Conservation (phyloP, 345 rosid genomes). For the Physaria fendleri region DNA sequence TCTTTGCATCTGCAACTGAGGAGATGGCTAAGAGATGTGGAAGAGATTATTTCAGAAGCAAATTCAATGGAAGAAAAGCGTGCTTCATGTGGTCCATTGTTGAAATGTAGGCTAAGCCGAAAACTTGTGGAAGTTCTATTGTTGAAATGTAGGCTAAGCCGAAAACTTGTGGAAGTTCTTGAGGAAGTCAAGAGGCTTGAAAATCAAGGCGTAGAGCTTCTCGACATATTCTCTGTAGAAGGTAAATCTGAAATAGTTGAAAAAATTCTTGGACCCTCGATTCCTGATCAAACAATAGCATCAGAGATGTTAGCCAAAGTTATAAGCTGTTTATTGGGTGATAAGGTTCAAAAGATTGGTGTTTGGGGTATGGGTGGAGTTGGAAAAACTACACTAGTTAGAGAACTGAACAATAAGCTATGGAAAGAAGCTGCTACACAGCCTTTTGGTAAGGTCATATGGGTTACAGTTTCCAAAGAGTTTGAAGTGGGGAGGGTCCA, state of each 20-base stretch:
- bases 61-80: slow-evolving; percentile 1
- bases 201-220: slow-evolving; percentile 14
- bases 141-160: slow-evolving; percentile 14
- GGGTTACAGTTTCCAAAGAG: slow-evolving; percentile 29
- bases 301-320: slow-evolving; percentile 22
- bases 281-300: slow-evolving; percentile 30
- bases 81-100: slow-evolving; percentile 15
- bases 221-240: slow-evolving; percentile 10
- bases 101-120: slow-evolving; percentile 10
- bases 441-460: slow-evolving; percentile 29
- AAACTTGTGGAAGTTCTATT: slow-evolving; percentile 13
- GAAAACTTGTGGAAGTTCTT: slow-evolving; percentile 13
- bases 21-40: slow-evolving; percentile 24
- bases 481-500: slow-evolving; percentile 22
- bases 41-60: slow-evolving; percentile 9
- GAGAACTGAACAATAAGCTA: slow-evolving; percentile 29
- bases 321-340: slow-evolving; percentile 13
- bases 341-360: slow-evolving; percentile 21
- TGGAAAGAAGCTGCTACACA: slow-evolving; percentile 2
- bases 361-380: slow-evolving; percentile 36
- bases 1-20: slow-evolving; percentile 17
- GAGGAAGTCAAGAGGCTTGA: slow-evolving; percentile 18
- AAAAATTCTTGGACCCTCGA: slow-evolving; percentile 29
- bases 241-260: slow-evolving; percentile 19
- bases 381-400: slow-evolving; percentile 35